Evolutionary conservation across 2,329 filamentous ascomycete species (phyloP).

Genomic region (Colletotrichum tropicale): DNA sequence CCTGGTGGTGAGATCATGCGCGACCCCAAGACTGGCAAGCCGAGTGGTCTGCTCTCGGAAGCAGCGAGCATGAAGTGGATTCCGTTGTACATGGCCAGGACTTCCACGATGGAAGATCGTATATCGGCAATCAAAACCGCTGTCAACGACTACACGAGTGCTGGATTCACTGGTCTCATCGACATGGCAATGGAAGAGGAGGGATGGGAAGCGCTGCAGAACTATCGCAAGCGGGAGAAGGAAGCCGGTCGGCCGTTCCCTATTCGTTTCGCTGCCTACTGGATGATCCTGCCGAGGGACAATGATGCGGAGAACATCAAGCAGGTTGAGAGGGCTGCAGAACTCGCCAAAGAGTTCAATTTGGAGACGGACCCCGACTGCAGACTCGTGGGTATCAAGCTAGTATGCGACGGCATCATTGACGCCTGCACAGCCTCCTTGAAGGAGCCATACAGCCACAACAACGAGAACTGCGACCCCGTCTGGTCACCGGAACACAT

Average conservation of each 20-base stretch:
- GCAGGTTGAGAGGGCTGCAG: slow-evolving; percentile 56
- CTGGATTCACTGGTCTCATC: slow-evolving; percentile 58
- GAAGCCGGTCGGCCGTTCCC: slow-evolving; percentile 36
- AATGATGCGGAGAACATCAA: slow-evolving; percentile 46
- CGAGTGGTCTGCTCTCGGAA: slow-evolving; percentile 57
- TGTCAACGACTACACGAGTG: slow-evolving; percentile 50
- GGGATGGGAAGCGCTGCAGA: slow-evolving; percentile 54
- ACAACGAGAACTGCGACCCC: slow-evolving; percentile 49
- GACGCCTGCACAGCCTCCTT: slow-evolving; percentile 62
- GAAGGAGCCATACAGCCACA: slow-evolving; percentile 54
- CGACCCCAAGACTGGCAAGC: slow-evolving; percentile 44
- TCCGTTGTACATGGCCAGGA: slow-evolving; percentile 56
- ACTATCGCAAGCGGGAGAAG: slow-evolving; percentile 31
- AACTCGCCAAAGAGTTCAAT: slow-evolving; percentile 50
- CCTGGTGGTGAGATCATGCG: slow-evolving; percentile 49
- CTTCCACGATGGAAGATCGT: slow-evolving; percentile 53
- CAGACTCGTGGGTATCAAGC: slow-evolving; percentile 55
- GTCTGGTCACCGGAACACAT: slow-evolving; percentile 61
- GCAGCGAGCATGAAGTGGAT: slow-evolving; percentile 42
- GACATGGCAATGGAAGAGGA: slow-evolving; percentile 67
- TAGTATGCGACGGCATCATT: slow-evolving; percentile 62
- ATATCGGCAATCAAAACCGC: slow-evolving; percentile 48
- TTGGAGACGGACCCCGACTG: slow-evolving; percentile 32
- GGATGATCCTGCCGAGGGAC: slow-evolving; percentile 54
- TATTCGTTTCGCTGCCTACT: slow-evolving; percentile 59